Evolutionary conservation across 2,329 filamentous ascomycete genomes (phyloP).

Genomic region (Chalaropsis thielavioides): DNA sequence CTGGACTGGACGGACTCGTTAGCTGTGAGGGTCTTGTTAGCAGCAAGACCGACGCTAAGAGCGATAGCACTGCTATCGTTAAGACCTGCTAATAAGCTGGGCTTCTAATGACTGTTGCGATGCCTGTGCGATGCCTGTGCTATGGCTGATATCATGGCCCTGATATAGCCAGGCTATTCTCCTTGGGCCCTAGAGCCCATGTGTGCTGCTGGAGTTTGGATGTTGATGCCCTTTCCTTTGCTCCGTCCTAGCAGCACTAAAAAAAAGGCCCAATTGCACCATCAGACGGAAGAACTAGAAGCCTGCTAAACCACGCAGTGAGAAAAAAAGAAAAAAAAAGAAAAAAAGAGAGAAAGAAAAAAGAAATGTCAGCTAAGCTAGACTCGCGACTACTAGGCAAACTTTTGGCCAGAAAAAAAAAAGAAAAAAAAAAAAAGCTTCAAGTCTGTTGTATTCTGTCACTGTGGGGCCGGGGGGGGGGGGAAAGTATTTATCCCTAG

Average conservation of each 20-base stretch:
- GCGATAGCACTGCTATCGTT: neutral
- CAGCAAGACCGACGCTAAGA: neutral
- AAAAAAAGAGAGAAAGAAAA: neutral
- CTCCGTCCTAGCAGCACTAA: neutral
- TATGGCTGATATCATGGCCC: neutral
- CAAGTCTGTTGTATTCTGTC: no score
- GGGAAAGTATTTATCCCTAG: neutral
- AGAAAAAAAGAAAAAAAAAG: neutral
- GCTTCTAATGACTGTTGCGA: neutral
- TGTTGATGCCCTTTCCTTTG: neutral
- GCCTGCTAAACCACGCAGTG: neutral
- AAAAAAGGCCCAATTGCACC: neutral
- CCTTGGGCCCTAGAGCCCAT: no score
- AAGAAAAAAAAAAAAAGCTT: neutral
- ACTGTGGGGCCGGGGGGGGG: neutral
- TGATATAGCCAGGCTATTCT: no score
- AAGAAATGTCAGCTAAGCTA: neutral
- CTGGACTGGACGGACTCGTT: neutral
- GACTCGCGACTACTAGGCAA: neutral
- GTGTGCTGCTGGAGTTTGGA: no score
- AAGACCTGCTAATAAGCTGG: neutral
- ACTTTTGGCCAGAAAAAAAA: neutral
- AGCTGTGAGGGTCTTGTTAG: neutral
- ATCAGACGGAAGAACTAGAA: neutral
- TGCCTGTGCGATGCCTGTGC: neutral